Percentiles rank a stretch among this genome's conserved stretches.
phyloP scores from a whole-genome alignment of 495 filamentous ascomycete species.

The Penicillium daleae region DNA sequence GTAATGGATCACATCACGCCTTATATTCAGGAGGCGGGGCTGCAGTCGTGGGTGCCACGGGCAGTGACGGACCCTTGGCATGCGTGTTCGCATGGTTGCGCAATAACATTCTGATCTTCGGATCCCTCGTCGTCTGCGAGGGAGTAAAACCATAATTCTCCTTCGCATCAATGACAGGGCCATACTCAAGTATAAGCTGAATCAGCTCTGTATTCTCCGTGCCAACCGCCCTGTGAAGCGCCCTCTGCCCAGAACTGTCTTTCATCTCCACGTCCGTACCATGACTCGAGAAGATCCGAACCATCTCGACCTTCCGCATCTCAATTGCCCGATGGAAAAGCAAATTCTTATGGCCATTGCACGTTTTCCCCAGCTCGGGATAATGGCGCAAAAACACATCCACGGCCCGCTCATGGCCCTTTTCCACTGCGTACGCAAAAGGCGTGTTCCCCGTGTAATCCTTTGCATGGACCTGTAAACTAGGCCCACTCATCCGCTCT shows the following conservation, averaged over 20 bases:
- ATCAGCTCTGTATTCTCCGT: constrained; percentile 4
- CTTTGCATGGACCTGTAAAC: constrained; percentile 10
- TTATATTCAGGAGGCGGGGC: constrained; percentile 5
- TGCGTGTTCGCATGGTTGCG: constrained; percentile 8
- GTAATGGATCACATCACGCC: not conserved
- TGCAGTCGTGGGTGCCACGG: too few species aligned
- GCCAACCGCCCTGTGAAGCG: constrained; percentile 5
- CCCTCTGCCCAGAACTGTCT: not conserved
- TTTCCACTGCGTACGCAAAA: not conserved
- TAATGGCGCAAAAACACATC: constrained; percentile 15
- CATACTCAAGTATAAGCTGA: constrained; percentile 1
- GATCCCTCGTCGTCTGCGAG: not conserved
- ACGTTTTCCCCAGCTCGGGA: not conserved
- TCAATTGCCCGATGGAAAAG: not conserved
- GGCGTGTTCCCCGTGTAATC: not conserved
- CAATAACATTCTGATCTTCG: constrained; percentile 15
- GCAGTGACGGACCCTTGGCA: not conserved
- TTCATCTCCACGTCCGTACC: constrained; percentile 13
- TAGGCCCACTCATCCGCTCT: constrained; percentile 12
- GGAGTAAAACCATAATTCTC: not conserved
- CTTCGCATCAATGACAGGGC: constrained; percentile 8
- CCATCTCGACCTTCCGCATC: not conserved
- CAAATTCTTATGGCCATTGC: not conserved
- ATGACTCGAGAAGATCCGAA: constrained; percentile 4
- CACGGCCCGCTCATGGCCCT: not conserved